These are phyloP conservation scores for Prunus yedoensis DNA, from an alignment of 331 rosid species.

Conservation along the genomic window DNA sequence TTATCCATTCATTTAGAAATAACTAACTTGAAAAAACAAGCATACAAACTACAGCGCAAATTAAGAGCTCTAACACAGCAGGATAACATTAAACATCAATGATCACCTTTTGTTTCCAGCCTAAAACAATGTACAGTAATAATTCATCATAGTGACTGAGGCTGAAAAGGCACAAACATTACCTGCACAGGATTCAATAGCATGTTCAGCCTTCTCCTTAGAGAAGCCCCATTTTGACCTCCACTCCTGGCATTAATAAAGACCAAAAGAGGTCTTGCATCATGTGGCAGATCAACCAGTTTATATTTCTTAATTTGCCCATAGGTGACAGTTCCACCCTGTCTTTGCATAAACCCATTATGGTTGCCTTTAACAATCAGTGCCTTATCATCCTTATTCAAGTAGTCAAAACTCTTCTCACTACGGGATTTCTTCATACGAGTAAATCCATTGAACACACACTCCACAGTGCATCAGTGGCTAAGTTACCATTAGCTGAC, in stretches of 20 bases:
- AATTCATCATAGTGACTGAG: conserved; percentile 4
- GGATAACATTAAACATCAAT: neutral
- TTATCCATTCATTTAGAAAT: neutral
- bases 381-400: conserved; percentile 29
- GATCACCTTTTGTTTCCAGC: neutral
- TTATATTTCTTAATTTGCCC: conserved; percentile 45
- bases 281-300: conserved; percentile 56
- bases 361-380: conserved; percentile 18
- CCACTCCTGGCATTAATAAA: conserved; percentile 74
- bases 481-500: conserved; percentile 30
- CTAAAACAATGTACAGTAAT: conserved; percentile 14
- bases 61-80: neutral
- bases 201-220: conserved; percentile 69
- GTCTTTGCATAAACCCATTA: conserved; percentile 29
- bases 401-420: conserved; percentile 32
- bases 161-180: conserved; percentile 22
- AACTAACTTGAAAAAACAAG: neutral
- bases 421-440: conserved; percentile 39
- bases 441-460: conserved; percentile 47
- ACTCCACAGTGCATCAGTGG: conserved; percentile 40
- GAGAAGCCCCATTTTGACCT: conserved; percentile 68
- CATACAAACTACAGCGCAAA: neutral
- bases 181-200: conserved; percentile 79
- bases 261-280: conserved; percentile 76
- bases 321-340: conserved; percentile 27